Evolutionary conservation across 805 yeast species (phyloP).

Genomic region (Sungouiella thailandica): DNA sequence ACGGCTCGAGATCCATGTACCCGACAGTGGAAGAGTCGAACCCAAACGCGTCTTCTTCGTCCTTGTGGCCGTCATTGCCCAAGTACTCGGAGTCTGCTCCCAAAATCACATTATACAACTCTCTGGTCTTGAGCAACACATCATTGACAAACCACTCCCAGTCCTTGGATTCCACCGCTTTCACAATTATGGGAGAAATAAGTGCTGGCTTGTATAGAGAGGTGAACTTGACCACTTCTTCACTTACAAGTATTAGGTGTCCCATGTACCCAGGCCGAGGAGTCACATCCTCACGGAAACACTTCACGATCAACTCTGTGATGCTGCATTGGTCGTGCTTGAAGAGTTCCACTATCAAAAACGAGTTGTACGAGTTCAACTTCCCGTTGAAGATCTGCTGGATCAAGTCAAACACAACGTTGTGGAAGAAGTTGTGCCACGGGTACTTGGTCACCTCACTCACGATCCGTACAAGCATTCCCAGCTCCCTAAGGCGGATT

Average conservation of each 20-base stretch:
- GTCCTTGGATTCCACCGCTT: constrained; percentile 41
- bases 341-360: constrained; percentile 30
- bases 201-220: constrained; percentile 57
- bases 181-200: constrained; percentile 54
- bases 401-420: constrained; percentile 92
- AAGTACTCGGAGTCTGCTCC: constrained; percentile 36
- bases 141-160: constrained; percentile 52
- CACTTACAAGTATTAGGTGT: constrained; percentile 89
- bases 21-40: constrained; percentile 35
- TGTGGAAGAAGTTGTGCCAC: constrained; percentile 96
- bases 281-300: constrained; percentile 45
- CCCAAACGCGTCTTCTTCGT: constrained; percentile 15
- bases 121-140: constrained; percentile 46
- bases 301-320: constrained; percentile 38
- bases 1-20: constrained; percentile 32
- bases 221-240: constrained; percentile 88
- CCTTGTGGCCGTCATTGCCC: constrained; percentile 5
- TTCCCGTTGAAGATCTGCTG: constrained; percentile 95
- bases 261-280: constrained; percentile 93
- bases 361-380: constrained; percentile 75
- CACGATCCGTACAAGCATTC: constrained; percentile 62
- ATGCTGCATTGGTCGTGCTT: constrained; percentile 19
- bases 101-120: constrained; percentile 51
- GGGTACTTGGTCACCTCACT: constrained; percentile 78
- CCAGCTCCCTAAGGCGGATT: constrained; percentile 72